Base-by-base conservation (phyloP, 306 rosid genomes). In the Dalbergia cultrata region DNA sequence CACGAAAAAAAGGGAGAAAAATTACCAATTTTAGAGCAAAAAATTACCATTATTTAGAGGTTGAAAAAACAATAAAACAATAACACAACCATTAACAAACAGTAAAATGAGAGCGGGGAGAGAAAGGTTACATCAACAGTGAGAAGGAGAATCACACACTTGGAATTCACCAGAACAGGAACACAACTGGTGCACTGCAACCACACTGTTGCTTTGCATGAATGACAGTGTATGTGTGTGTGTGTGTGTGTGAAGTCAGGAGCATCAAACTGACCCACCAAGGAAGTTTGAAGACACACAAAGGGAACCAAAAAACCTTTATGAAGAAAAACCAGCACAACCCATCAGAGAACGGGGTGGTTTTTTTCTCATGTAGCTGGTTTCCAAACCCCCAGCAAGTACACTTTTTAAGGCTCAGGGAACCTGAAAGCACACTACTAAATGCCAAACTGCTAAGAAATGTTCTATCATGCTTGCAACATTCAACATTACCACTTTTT, bases 371-470 rank as follows among this genome's bases (percentile, higher is more conserved):
- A 58, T 68, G 84, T 53, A 53, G 17, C 35, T 57, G 86, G 61
- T 41, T 83, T 44, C 26, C 70, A 56, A 39, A 78, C 31, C 18
- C 74, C 59, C 68, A 72, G 7, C 47, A 67, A 81, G 62, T 72
- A 67, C 69, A 18, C 19, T 13, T 1, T 26, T 6, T 18, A 13
- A 45, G 21, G 3, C 64, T 67, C 41, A 72, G 62, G 14, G 17
- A 21, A 13, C 67, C 58, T 58, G 26, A 45, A 31, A 83, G 58
- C 67, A 79, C 67, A 81, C 41, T 37, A 37, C 59, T 31, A 76
- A 76, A 85, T 67, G 78, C 76, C 80, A 78, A 82, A 81, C 67
- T 78, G 85, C 52, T 41, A 72, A 70, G 82, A 86, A 81, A 83
- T 72, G 90, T 79, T 85, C 10, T 14, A 37, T 37, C 49, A 63